phyloP scores from a whole-genome alignment of 2,329 filamentous ascomycete genomes.

The Westerdykella sp. region DNA sequence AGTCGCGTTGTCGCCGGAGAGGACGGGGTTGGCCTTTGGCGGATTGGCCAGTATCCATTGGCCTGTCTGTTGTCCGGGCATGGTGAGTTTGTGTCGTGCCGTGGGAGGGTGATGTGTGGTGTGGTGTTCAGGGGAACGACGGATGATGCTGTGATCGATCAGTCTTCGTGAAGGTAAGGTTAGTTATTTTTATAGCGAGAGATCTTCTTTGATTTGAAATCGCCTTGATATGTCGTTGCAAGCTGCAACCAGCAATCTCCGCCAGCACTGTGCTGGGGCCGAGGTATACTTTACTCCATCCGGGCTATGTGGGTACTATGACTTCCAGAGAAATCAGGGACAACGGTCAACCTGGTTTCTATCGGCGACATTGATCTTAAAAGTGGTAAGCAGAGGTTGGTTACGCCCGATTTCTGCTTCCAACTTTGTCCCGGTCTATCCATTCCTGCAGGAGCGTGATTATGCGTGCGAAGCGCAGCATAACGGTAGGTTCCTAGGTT shows the following conservation, averaged over 20 bases:
- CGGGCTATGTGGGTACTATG: no score
- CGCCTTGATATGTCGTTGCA: neutral
- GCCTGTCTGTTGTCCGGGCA: constrained; percentile 31
- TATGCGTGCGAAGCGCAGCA: no score
- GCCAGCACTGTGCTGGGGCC: neutral
- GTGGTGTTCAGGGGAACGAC: neutral
- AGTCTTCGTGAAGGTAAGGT: neutral
- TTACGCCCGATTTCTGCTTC: no score
- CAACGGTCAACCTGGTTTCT: no score
- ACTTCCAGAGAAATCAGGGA: no score
- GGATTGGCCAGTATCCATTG: constrained; percentile 43
- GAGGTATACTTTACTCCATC: no score
- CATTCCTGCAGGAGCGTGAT: no score
- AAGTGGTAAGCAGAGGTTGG: no score
- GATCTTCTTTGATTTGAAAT: neutral
- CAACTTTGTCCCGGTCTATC: no score
- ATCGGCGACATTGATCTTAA: no score
- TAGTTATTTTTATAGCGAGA: neutral
- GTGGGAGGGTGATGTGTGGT: neutral
- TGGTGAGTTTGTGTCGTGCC: constrained; percentile 7
- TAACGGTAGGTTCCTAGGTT: no score
- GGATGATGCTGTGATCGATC: neutral
- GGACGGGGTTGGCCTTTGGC: constrained; percentile 31
- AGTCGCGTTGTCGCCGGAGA: constrained; percentile 35
- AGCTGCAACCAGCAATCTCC: neutral